Conservation (phyloP, 352 stramenopile species). For the Phytophthora lateralis region DNA sequence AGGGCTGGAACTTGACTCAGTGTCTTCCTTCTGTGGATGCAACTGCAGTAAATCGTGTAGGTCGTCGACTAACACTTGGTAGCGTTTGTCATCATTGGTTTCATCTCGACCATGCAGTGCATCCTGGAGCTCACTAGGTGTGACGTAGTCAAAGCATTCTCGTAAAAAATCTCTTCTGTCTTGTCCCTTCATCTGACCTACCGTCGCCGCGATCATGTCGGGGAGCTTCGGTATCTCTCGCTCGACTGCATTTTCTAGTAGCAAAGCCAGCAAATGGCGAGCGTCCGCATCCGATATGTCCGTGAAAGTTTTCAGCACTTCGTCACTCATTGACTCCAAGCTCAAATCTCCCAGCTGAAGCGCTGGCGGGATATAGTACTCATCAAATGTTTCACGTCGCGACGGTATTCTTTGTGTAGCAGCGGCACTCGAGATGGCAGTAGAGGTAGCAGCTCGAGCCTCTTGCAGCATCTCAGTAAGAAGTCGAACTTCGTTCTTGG, state of each 20-base stretch:
- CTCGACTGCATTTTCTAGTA: slow-evolving; percentile 50
- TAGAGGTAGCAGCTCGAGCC: slow-evolving; percentile 21
- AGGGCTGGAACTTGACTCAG: not conserved
- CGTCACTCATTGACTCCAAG: slow-evolving; percentile 45
- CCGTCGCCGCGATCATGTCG: slow-evolving; percentile 44
- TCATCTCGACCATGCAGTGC: slow-evolving; percentile 56
- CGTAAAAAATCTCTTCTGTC: slow-evolving; percentile 53
- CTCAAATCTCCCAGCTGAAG: slow-evolving; percentile 46
- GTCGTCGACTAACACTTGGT: slow-evolving; percentile 54
- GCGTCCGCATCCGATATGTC: slow-evolving; percentile 44
- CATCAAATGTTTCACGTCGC: slow-evolving; percentile 22
- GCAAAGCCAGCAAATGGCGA: slow-evolving; percentile 34
- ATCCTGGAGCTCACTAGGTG: slow-evolving; percentile 55
- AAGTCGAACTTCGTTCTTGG: slow-evolving; percentile 43
- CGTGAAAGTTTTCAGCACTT: slow-evolving; percentile 58
- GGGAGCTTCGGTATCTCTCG: slow-evolving; percentile 43
- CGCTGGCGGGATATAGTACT: slow-evolving; percentile 31
- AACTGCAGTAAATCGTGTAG: slow-evolving; percentile 45
- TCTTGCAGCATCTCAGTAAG: slow-evolving; percentile 54
- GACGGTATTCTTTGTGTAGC: slow-evolving; percentile 5
- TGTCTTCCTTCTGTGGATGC: slow-evolving; percentile 5
- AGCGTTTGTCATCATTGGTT: slow-evolving; percentile 61
- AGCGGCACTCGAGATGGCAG: slow-evolving; percentile 16
- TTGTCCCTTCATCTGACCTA: slow-evolving; percentile 50
- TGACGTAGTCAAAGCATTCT: slow-evolving; percentile 68